Conservation (phyloP, 2,329 filamentous ascomycete genomes). For the Aquanectria penicillioides region DNA sequence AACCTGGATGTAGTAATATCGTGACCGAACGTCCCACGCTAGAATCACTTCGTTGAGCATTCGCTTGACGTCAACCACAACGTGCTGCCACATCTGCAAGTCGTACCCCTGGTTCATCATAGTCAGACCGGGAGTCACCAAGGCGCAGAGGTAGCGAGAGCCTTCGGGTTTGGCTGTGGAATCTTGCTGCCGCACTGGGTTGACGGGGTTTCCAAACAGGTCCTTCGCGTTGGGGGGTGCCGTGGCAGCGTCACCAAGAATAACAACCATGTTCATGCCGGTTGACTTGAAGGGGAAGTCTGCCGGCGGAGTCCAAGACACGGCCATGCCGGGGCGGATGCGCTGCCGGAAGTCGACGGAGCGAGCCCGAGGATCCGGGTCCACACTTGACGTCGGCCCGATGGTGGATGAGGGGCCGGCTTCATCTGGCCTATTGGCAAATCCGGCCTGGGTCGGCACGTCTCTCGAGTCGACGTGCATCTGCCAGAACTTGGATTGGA, state of each 20-base stretch:
- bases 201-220: slow-evolving; percentile 30
- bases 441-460: background rate
- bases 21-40: slow-evolving; percentile 54
- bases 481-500: slow-evolving; percentile 55
- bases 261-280: slow-evolving; percentile 43
- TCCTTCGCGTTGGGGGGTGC: slow-evolving; percentile 34
- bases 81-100: slow-evolving; percentile 51
- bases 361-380: slow-evolving; percentile 35
- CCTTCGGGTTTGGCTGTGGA: slow-evolving; percentile 1
- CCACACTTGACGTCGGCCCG: slow-evolving; percentile 40
- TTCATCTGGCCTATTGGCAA: background rate
- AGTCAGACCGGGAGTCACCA: slow-evolving; percentile 44
- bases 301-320: slow-evolving; percentile 44
- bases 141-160: slow-evolving; percentile 48
- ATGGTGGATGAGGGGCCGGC: background rate
- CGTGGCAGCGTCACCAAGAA: slow-evolving; percentile 43
- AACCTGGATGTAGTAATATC: slow-evolving; percentile 51
- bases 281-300: slow-evolving; percentile 23
- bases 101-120: slow-evolving; percentile 50
- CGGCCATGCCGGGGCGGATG: slow-evolving; percentile 54
- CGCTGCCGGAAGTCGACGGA: slow-evolving; percentile 50
- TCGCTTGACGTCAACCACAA: slow-evolving; percentile 43
- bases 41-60: slow-evolving; percentile 55
- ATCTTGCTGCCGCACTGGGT: slow-evolving; percentile 5
- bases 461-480: slow-evolving; percentile 52